Evolutionary conservation across 2,329 filamentous ascomycete genomes (phyloP), one percentile per base, ranked within the genome.

Genomic region (Sphaerulina vaccinii): DNA sequence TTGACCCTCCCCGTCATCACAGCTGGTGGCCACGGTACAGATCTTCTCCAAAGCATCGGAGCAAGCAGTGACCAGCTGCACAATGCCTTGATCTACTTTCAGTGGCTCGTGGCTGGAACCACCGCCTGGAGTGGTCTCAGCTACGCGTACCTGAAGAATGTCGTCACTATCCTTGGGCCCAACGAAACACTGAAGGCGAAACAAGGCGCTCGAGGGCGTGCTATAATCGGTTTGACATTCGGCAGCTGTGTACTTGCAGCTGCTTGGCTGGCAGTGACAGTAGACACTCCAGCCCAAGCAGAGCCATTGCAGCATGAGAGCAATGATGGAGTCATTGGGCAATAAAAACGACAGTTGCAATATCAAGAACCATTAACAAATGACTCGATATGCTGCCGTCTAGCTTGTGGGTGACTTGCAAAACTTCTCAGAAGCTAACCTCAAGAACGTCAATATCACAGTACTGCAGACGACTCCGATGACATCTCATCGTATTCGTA

Each of bases 111-210:
- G 2, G 91, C 90, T 0, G 81, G 79, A 0, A 99, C 93, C 3
- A 99, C 93, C 0, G 72, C 95, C 5, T 97, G 91, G 88, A 96
- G 90, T 57, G 93, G 93, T 6, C 78, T 91, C 11, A 96, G 91
- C 70, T 99, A 99, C 68, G 79, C 95, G 5, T 95, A 86, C 68
- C 88, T 84, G 60, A 96, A 93, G 69, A 87, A 95, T 63, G 92
- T 90, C 0, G 91, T 97, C 24, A 95, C 87, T 70, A 96, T 97
- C 50, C 69, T 97, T 36, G 75, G 75, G 0, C 65, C 69, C 15
- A 68, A 78, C 51, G 75, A 77, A 57, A 67, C 57, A 54, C 59
- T 78, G 51, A 78, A 77, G 62, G 69, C 64, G 41, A 76, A 72
- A 59, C 75, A 78, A 54, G 75, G 75, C 2, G 67, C 68, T n/a